Percentiles rank a stretch among this genome's conserved stretches.
Evolutionary conservation across 2,329 filamentous ascomycete genomes (phyloP).

Genomic region (Colletotrichum cereale): DNA sequence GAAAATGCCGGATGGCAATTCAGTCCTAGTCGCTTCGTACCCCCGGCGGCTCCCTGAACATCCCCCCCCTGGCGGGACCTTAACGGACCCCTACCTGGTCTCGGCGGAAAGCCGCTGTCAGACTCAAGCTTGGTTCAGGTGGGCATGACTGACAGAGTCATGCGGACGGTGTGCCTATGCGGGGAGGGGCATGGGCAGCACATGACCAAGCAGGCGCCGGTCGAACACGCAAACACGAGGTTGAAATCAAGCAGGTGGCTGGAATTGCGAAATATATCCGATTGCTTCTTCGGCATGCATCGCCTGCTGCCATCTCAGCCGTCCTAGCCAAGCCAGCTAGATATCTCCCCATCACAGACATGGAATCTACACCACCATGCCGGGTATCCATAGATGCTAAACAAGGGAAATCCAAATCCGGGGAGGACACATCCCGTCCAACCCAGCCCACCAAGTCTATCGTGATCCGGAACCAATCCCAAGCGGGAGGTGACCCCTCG

Average conservation of each 20-base stretch:
- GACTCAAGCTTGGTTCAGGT: conserved; percentile 13
- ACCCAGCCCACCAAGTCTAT: conserved; percentile 20
- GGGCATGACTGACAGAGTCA: neutral
- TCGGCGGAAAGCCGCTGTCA: conserved; percentile 15
- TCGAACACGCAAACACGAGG: neutral
- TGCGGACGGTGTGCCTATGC: conserved; percentile 3
- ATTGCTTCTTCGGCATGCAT: conserved; percentile 18
- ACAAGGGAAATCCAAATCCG: conserved; percentile 29
- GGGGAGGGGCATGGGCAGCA: conserved; percentile 1
- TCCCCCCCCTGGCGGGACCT: conserved; percentile 10
- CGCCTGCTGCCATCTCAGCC: neutral
- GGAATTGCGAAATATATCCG: conserved; percentile 37
- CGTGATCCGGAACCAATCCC: conserved; percentile 21
- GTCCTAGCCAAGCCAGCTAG: conserved; percentile 12
- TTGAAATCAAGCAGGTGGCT: neutral
- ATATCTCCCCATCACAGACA: conserved; percentile 15
- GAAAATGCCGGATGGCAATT: conserved; percentile 5
- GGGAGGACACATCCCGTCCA: conserved; percentile 5
- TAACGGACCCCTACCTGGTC: neutral
- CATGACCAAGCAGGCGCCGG: neutral
- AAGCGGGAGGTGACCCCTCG: conserved; percentile 2
- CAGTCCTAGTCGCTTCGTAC: neutral
- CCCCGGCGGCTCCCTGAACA: neutral
- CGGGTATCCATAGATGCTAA: conserved; percentile 37
- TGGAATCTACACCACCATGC: conserved; percentile 9